A percentile compares a stretch with the other conserved stretches of the same genome.
These are phyloP conservation scores for Akanthomyces lecanii DNA, from an alignment of 2,329 filamentous ascomycete genomes.

Conservation along the genomic window DNA sequence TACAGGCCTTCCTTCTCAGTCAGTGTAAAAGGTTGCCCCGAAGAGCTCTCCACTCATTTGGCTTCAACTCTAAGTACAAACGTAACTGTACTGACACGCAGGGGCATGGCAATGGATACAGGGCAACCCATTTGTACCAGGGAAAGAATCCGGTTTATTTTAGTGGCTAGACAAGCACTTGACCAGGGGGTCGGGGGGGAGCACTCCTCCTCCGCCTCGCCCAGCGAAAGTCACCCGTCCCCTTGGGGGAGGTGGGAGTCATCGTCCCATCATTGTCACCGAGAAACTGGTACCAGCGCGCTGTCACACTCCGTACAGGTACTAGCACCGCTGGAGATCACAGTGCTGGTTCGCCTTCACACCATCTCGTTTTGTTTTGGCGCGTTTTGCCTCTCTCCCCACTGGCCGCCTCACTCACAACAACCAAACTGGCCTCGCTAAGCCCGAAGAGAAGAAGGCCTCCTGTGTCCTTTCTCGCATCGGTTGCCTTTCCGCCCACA, in stretches of 20 bases:
- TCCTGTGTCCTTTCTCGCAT: not conserved
- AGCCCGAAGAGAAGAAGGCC: not conserved
- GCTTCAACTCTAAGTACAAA: not conserved
- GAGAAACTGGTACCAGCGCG: not conserved
- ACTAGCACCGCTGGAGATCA: slow-evolving; percentile 1
- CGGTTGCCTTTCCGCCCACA: slow-evolving; percentile 6
- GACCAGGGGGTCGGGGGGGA: not conserved
- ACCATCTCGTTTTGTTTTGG: not conserved
- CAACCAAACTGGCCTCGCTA: not conserved
- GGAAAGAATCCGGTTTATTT: too few species aligned
- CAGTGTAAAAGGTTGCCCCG: not conserved
- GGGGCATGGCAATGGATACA: not conserved
- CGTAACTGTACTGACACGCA: not conserved
- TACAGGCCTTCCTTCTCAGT: not conserved
- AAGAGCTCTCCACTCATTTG: slow-evolving; percentile 10
- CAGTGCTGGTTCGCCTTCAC: not conserved
- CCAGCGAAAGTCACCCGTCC: not conserved
- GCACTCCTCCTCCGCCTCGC: not conserved
- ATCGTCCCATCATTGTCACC: not conserved
- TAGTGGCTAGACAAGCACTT: not conserved
- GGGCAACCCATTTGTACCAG: too few species aligned
- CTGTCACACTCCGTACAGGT: slow-evolving; percentile 8
- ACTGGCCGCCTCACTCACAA: not conserved
- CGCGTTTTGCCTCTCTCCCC: not conserved
- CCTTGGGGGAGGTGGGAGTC: not conserved